phyloP scores from a whole-genome alignment of 768 basidiomycete species.

The Boletus rubroflammeus region DNA sequence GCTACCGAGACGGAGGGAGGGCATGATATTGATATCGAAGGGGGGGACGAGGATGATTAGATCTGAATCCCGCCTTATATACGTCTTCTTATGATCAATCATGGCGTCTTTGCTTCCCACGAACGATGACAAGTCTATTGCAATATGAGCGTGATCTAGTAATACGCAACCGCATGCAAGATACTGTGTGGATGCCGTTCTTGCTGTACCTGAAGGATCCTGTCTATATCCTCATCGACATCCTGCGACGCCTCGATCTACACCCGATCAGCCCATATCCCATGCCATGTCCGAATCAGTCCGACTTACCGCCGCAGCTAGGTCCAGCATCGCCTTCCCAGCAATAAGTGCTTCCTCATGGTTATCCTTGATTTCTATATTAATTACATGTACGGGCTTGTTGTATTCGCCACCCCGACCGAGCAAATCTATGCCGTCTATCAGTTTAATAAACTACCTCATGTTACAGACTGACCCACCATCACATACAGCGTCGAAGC shows the following conservation, averaged over 20 bases:
- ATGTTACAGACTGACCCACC: slow-evolving; percentile 49
- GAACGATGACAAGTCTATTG: slow-evolving; percentile 26
- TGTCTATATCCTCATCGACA: slow-evolving; percentile 87
- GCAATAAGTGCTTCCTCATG: slow-evolving; percentile 98
- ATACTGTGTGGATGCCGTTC: slow-evolving; percentile 90
- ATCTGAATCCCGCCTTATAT: neutral
- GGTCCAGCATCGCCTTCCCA: slow-evolving; percentile 89
- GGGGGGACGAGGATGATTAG: slow-evolving; percentile 5
- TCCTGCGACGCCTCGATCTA: slow-evolving; percentile 86
- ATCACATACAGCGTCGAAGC: slow-evolving; percentile 97
- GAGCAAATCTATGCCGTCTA: slow-evolving; percentile 62
- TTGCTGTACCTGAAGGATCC: slow-evolving; percentile 79
- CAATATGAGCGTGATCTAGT: slow-evolving; percentile 45
- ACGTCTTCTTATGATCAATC: slow-evolving; percentile 23
- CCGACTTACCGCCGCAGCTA: slow-evolving; percentile 77
- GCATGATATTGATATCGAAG: slow-evolving; percentile 28
- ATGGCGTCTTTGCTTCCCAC: slow-evolving; percentile 69
- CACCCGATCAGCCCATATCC: slow-evolving; percentile 10
- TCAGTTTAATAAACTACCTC: slow-evolving; percentile 12
- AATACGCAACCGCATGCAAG: slow-evolving; percentile 89
- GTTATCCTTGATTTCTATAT: slow-evolving; percentile 98
- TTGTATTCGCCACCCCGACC: slow-evolving; percentile 87
- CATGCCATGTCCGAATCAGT: neutral
- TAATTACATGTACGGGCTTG: slow-evolving; percentile 92
- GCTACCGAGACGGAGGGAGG: slow-evolving; percentile 75